phyloP scores from a whole-genome alignment of 139 green algal genomes.

The Monoraphidium neglectum region DNA sequence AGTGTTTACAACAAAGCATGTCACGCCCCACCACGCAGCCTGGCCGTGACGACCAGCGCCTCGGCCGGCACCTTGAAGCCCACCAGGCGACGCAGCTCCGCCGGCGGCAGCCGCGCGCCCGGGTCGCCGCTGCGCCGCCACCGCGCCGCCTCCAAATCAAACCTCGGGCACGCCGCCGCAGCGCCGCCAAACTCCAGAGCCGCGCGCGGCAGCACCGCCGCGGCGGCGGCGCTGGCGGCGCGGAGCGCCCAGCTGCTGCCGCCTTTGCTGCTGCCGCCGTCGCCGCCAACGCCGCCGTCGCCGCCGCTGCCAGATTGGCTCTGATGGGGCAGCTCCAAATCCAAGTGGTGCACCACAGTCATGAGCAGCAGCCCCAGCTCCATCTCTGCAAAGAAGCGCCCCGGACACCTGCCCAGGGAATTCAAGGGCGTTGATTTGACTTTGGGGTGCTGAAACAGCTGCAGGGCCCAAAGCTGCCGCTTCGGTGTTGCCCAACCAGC shows the following conservation, averaged over 20 bases:
- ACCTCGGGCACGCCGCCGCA: not conserved
- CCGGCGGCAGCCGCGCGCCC: slow-evolving; percentile 31
- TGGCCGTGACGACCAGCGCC: not conserved
- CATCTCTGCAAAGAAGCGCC: slow-evolving; percentile 73
- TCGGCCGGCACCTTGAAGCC: slow-evolving; percentile 47
- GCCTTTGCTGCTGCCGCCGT: not conserved
- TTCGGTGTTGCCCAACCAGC: no score
- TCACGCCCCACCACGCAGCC: no score
- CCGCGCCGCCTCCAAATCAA: not conserved
- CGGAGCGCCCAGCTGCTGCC: no score
- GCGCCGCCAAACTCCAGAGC: slow-evolving; percentile 4
- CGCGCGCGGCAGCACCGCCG: slow-evolving; percentile 6
- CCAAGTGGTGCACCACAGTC: not conserved
- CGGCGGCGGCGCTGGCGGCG: not conserved
- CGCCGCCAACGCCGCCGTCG: not conserved
- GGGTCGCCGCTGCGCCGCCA: slow-evolving; percentile 30
- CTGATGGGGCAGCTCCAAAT: slow-evolving; percentile 49
- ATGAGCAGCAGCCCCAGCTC: slow-evolving; percentile 59
- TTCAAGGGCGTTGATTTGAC: not conserved
- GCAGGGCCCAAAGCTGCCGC: not conserved
- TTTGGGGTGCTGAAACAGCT: not conserved
- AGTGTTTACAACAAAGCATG: no score
- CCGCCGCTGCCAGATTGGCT: not conserved
- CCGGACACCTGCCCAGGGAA: slow-evolving; percentile 60
- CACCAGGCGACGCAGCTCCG: slow-evolving; percentile 47